Evolutionary conservation across 31 red algal genomes (phyloP).

Genomic region (Endocladia muricata): DNA sequence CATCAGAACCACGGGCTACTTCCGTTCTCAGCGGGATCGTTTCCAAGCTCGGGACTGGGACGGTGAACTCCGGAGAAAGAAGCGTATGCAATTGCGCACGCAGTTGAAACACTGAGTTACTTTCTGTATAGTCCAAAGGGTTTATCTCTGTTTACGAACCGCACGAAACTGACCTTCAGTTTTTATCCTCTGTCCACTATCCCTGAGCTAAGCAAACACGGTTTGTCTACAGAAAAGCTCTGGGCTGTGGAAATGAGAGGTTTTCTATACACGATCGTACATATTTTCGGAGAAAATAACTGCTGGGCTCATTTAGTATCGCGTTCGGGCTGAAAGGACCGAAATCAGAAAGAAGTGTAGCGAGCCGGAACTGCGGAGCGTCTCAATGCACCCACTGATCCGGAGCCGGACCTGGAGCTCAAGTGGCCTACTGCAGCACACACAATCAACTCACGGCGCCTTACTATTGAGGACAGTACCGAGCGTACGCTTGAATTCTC

Average conservation of each 20-base stretch:
- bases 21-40: constrained; percentile 17
- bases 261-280: constrained; percentile 10
- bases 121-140: neutral
- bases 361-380: neutral
- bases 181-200: neutral
- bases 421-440: neutral
- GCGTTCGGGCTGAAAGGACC: neutral
- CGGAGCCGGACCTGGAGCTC: constrained; percentile 1
- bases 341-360: neutral
- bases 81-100: constrained; percentile 1
- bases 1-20: constrained; percentile 13
- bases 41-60: neutral
- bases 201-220: constrained; percentile 3
- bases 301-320: constrained; percentile 17
- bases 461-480: neutral
- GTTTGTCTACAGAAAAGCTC: neutral
- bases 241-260: neutral
- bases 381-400: neutral
- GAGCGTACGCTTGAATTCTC: neutral
- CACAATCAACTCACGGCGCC: neutral
- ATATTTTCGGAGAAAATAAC: constrained; percentile 14
- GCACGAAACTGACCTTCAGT: constrained; percentile 19
- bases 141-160: constrained; percentile 12
- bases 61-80: constrained; percentile 13
- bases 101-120: neutral